Conservation (phyloP, 306 rosid species). For the Alnus rubra region DNA sequence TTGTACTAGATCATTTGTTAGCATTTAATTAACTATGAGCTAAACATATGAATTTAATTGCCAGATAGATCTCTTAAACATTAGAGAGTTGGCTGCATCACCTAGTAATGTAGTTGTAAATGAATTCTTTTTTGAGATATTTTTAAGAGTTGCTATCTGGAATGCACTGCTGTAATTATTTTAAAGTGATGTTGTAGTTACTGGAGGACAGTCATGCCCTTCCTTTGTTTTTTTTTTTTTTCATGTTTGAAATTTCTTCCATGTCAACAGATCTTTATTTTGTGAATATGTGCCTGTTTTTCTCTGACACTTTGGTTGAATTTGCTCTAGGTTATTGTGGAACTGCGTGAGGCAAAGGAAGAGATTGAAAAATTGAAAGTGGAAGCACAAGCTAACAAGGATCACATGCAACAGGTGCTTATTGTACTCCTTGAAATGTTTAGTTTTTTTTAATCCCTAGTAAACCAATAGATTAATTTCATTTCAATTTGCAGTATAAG, state of each 20-base stretch:
- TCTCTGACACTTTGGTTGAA: slow-evolving; percentile 24
- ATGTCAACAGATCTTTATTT: not conserved
- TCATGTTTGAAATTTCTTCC: slow-evolving; percentile 5
- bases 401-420: slow-evolving; percentile 90
- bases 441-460: slow-evolving; percentile 4
- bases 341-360: slow-evolving; percentile 60
- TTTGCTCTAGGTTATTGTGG: slow-evolving; percentile 52
- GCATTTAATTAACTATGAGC: not conserved
- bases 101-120: not conserved
- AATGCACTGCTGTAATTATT: not conserved
- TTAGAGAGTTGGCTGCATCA: not conserved
- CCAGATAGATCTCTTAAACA: not conserved
- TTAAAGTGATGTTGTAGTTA: not conserved
- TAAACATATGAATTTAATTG: not conserved
- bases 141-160: not conserved
- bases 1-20: not conserved
- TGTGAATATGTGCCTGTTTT: slow-evolving; percentile 8
- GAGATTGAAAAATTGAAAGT: slow-evolving; percentile 77
- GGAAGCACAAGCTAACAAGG: slow-evolving; percentile 71
- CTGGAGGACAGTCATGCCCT: not conserved
- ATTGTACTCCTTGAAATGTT: slow-evolving; percentile 11
- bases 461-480: slow-evolving; percentile 25
- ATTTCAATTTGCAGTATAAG: slow-evolving; percentile 65
- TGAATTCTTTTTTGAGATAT: not conserved
- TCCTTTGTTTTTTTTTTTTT: not conserved